A percentile compares a stretch with the other conserved stretches of the same genome.
These are phyloP conservation scores for Magnusiomyces fungicola DNA, from an alignment of 1,139 yeast genomes.

Conservation along the genomic window DNA sequence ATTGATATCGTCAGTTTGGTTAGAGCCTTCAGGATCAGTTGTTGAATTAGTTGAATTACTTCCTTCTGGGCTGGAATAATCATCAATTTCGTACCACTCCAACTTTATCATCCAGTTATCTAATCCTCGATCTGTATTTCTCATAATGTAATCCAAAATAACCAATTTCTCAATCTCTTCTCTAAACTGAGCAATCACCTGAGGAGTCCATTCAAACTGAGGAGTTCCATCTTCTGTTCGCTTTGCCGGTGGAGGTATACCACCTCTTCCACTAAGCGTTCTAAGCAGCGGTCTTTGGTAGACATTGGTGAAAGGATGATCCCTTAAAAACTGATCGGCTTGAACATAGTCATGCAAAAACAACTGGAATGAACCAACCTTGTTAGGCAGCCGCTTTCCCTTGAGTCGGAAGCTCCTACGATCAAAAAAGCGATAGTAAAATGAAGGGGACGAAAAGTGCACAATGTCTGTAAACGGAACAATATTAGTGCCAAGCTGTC, in stretches of 20 bases:
- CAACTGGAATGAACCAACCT: conserved; percentile 62
- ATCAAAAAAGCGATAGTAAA: conserved; percentile 50
- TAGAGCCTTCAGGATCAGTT: background rate
- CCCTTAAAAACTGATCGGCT: conserved; percentile 53
- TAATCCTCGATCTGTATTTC: conserved; percentile 68
- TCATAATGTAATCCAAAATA: conserved; percentile 61
- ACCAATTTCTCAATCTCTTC: conserved; percentile 63
- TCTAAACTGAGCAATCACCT: conserved; percentile 45
- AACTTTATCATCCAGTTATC: conserved; percentile 75
- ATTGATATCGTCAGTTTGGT: background rate
- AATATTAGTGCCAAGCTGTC: conserved; percentile 49
- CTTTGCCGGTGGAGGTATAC: background rate
- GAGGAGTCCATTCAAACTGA: conserved; percentile 49
- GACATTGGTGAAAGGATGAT: conserved; percentile 48
- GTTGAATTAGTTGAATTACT: background rate
- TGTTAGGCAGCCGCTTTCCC: conserved; percentile 36
- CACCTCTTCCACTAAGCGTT: background rate
- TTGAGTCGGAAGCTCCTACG: conserved; percentile 26
- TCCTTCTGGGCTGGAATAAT: background rate
- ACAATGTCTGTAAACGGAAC: conserved; percentile 64
- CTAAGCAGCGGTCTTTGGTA: conserved; percentile 4
- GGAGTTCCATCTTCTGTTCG: conserved; percentile 17
- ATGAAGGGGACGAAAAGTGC: conserved; percentile 45
- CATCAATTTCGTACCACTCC: conserved; percentile 35
- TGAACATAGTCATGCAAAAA: conserved; percentile 53